Conservation (phyloP, 2,329 filamentous ascomycete genomes). For the Claviceps digitariae region DNA sequence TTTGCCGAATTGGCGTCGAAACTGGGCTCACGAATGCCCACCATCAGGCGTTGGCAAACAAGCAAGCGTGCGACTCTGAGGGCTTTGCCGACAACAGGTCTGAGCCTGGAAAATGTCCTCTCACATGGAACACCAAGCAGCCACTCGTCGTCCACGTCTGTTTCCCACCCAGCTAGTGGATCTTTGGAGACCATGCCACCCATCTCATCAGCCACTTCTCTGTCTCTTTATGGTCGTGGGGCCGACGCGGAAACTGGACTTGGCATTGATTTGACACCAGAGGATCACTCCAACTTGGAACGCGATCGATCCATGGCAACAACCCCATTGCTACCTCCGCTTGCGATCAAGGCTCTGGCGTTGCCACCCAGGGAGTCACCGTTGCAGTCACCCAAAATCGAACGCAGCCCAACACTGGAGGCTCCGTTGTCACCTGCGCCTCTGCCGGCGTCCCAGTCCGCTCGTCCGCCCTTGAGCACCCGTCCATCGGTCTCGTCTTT, state of each 20-base stretch:
- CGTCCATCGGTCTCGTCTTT: constrained; percentile 71
- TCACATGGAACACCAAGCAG: constrained; percentile 61
- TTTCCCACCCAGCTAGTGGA: constrained; percentile 33
- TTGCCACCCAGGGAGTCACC: constrained; percentile 57
- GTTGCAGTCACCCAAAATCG: constrained; percentile 61
- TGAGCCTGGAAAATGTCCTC: constrained; percentile 66
- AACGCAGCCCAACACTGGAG: constrained; percentile 4
- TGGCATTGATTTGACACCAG: constrained; percentile 17
- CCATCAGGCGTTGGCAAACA: constrained; percentile 36
- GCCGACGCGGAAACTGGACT: constrained; percentile 27
- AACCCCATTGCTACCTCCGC: constrained; percentile 74
- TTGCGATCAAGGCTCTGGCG: constrained; percentile 48
- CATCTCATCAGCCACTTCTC: constrained; percentile 47
- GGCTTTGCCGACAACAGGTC: constrained; percentile 60
- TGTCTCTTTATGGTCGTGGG: constrained; percentile 47
- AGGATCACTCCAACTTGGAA: constrained; percentile 35
- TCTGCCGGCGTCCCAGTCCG: constrained; percentile 33
- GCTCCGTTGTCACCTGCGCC: constrained; percentile 4
- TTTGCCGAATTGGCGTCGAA: constrained; percentile 50
- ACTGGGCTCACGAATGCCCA: constrained; percentile 47
- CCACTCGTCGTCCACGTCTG: constrained; percentile 65
- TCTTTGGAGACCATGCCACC: constrained; percentile 40
- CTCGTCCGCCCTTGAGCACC: constrained; percentile 55
- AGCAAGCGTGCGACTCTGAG: constrained; percentile 31
- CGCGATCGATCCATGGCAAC: constrained; percentile 51